Base-by-base conservation (phyloP, 306 rosid genomes). In the Clitoria ternatea region DNA sequence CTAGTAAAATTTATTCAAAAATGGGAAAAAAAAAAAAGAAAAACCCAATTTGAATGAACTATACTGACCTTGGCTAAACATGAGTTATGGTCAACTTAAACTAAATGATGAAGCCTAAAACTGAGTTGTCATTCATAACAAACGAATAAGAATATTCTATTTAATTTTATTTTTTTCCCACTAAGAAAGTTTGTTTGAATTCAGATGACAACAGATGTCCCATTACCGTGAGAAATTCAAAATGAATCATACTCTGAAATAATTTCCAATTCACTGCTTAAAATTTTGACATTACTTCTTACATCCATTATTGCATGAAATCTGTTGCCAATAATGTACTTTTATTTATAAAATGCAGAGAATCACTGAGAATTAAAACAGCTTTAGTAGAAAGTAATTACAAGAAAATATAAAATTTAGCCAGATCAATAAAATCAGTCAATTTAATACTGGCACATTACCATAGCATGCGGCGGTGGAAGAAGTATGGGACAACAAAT, bases 381-480 rank as follows among this genome's bases (percentile, higher is more conserved):
- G 53, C 40, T 60, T 50, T 39, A 13, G n/a, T 14, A 42, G 9
- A 7, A 65, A 27, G 66, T 27, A 52, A 33, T 55, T 14, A 67
- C 52, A 66, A 80, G 56, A 61, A 37, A 12, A 49, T 29, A 64
- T 52, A 22, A 22, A 40, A 43, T 60, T 36, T 36, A 59, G 77
- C 50, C 59, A 33, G 39, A 69, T 61, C 18, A 39, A 42, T 57
- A 73, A 69, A 73, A 66, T 59, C 33, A 47, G 79, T 66, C 70
- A 54, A 73, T 35, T 71, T 45, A 43, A 13, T 69, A 59, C 33
- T 15, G 64, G 66, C 65, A 77, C 23, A 67, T 63, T 87, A 94
- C 99, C 97, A 94, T 73, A 36, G 99, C 99, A 86, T 94, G 99
- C 30, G 99, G 90, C 53, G 95, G 83, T 42, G 99, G 99, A 79